Evolutionary conservation across 176 grass and related monocot species (phyloP), one percentile per base, ranked within the genome.

Genomic region (Themeda triandra): DNA sequence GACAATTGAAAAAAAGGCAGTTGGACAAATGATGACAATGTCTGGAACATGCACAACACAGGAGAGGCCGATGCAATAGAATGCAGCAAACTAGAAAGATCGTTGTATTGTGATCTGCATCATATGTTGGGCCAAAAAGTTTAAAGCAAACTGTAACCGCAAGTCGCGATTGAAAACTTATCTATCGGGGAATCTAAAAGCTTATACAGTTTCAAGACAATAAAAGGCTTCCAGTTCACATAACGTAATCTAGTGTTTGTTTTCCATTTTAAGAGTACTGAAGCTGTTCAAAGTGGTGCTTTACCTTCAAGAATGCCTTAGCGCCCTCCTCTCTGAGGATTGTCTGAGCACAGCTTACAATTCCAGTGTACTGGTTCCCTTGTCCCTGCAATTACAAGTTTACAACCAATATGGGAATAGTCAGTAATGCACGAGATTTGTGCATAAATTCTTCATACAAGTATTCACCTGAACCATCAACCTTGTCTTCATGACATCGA

Each of bases 291-390:
- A 63, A 25, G 11, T 63, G 24, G 59, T 63, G 10, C n/a, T 27
- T 56, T 90, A 95, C 93, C 96, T 93, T 98, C 69, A 98, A 86
- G 33, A 95, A 95, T 12, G 89, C 93, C 27, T 46, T 59, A 39
- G 96, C 85, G 32, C 93, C 96, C 88, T 98, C 96, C 79, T 98
- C 91, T 31, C 76, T 83, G 39, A 90, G 23, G 60, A 95, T 98
- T 53, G 93, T 98, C 75, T 98, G 87, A 86, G 89, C 93, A 75
- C 96, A 98, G 46, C 65, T 88, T 35, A 95, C 51, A 6, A 98
- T 72, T 58, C 93, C 91, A 54, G 80, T 88, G 83, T 98, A 95
- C 29, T 90, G 96, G 4, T 81, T 95, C 31, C 85, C 86, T 79
- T 87, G 88, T 77, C 91, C 88, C 91, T 93, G 76, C 29, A 80